These are phyloP conservation scores for Backusella morwellensis DNA, from an alignment of 192 early-diverging fungal genomes.

Conservation along the genomic window DNA sequence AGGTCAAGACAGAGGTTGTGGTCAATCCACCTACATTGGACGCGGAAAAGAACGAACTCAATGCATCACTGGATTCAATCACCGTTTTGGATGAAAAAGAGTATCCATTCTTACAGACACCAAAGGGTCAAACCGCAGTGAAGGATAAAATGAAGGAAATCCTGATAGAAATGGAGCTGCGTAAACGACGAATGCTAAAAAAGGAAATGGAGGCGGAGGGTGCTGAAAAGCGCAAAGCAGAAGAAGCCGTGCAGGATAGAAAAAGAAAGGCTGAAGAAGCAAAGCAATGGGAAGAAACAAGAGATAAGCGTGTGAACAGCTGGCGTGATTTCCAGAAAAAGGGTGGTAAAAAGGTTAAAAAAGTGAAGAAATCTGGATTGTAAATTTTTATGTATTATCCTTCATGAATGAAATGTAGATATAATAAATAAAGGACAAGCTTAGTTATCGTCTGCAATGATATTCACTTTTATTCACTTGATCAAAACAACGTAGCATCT, in stretches of 20 bases:
- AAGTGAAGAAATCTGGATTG: conserved; percentile 32
- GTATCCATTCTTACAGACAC: conserved; percentile 42
- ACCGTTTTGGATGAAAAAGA: conserved; percentile 16
- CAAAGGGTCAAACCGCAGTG: conserved; percentile 40
- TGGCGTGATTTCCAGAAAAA: conserved; percentile 63
- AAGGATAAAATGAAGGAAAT: conserved; percentile 51
- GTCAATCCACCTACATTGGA: conserved; percentile 19
- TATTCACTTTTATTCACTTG: too few relatives aligned
- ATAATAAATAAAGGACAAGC: not conserved
- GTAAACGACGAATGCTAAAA: conserved; percentile 47
- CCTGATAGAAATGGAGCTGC: conserved; percentile 51
- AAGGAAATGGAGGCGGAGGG: conserved; percentile 59
- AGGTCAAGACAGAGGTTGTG: conserved; percentile 23
- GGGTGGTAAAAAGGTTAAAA: conserved; percentile 50
- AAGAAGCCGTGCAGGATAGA: conserved; percentile 48
- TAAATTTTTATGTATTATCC: not conserved
- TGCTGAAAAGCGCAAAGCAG: conserved; percentile 38
- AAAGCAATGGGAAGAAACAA: conserved; percentile 56
- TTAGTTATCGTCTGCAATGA: too few relatives aligned
- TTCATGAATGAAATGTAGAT: not conserved
- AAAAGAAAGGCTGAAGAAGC: conserved; percentile 56
- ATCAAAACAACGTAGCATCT: too few relatives aligned
- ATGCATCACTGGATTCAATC: conserved; percentile 30
- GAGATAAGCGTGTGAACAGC: conserved; percentile 56
- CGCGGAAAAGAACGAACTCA: conserved; percentile 25